phyloP scores from a whole-genome alignment of 805 yeast genomes.

The Wickerhamomyces bovis region DNA sequence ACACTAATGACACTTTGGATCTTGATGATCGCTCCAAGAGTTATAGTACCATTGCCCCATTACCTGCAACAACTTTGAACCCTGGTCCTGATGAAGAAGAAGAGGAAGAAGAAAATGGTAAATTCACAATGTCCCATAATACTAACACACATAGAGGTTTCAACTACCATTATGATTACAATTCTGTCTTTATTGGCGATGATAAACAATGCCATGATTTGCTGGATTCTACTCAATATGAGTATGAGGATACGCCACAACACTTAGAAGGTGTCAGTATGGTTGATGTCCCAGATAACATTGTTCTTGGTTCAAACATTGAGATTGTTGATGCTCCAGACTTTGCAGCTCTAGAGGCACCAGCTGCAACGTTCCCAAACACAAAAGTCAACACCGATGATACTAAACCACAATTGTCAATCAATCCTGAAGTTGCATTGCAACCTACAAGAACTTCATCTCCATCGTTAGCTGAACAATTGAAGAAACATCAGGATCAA shows the following conservation, averaged over 20 bases:
- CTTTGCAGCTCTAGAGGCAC: background rate
- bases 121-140: constrained; percentile 61
- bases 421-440: background rate
- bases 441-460: background rate
- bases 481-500: background rate
- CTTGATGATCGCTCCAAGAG: background rate
- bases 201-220: constrained; percentile 10
- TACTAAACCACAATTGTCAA: background rate
- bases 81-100: constrained; percentile 60
- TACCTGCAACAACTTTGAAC: constrained; percentile 86
- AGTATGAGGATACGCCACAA: constrained; percentile 19
- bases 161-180: constrained; percentile 75
- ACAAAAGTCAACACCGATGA: background rate
- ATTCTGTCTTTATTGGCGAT: constrained; percentile 62
- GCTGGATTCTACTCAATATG: constrained; percentile 14
- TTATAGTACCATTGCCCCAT: constrained; percentile 55
- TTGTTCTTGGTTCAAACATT: constrained; percentile 23
- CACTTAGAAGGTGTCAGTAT: constrained; percentile 23
- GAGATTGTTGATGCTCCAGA: constrained; percentile 14
- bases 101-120: constrained; percentile 27
- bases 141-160: constrained; percentile 68
- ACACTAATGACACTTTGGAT: background rate
- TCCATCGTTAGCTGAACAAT: background rate
- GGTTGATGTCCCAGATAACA: constrained; percentile 25
- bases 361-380: background rate